Evolutionary conservation across 306 rosid genomes (phyloP), one percentile per base, ranked within the genome.

Genomic region (Senna siamea): DNA sequence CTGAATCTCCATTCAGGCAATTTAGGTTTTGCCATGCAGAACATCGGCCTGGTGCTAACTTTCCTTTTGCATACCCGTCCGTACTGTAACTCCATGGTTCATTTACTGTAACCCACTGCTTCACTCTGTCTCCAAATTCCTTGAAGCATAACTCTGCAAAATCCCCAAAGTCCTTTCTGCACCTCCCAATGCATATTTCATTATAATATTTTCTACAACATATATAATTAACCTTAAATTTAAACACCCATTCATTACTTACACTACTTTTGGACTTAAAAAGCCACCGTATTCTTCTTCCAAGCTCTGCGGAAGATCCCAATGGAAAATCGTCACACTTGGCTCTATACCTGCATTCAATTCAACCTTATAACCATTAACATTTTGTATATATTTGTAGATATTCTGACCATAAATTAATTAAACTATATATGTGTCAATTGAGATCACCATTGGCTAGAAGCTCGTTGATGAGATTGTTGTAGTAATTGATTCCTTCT

Each of bases 221-320:
- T n/a, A n/a, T n/a, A n/a, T n/a, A n/a, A 7, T 37, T 5, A 37
- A 0, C 1, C n/a, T n/a, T n/a, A n/a, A n/a, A n/a, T n/a, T n/a
- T n/a, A n/a, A n/a, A n/a, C n/a, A n/a, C n/a, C n/a, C n/a, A n/a
- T n/a, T n/a, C n/a, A n/a, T n/a, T n/a, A n/a, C n/a, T n/a, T 61
- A 74, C 85, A 80, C 79, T 18, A 80, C 26, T n/a, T 58, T 18
- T 7, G 76, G 81, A 23, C 87, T 80, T 8, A 83, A 11, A 54
- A 89, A 89, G 23, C 95, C 88, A 14, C 80, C 76, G 23, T 79
- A 87, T 17, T 83, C 89, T 7, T 89, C 89, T 78, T 87, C 86
- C 66, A 89, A 66, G 11, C 80, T 5, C 41, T 89, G 88, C 0
- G 95, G 92, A 67, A 84, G 78, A 46, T 89, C 95, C 95, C 95